Evolutionary conservation across 192 early-diverging fungal species (phyloP).

Genomic region (Backusella tuberculispora): DNA sequence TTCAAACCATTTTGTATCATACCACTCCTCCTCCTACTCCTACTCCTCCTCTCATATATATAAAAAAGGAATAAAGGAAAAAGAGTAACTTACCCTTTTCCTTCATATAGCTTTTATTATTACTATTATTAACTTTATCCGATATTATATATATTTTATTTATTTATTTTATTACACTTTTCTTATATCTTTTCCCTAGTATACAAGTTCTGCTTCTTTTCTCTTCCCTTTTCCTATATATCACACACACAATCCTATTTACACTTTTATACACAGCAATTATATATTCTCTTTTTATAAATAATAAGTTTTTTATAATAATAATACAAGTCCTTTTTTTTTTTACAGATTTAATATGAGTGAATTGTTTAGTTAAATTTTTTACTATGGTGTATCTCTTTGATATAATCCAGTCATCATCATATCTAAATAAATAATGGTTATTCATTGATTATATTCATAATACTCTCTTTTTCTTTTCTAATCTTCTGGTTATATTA

Average conservation of each 20-base stretch:
- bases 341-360: too few relatives aligned
- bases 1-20: too few relatives aligned
- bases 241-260: neutral
- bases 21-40: too few relatives aligned
- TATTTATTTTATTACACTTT: too few relatives aligned
- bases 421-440: constrained; percentile 7
- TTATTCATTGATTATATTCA: neutral
- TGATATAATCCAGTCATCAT: constrained; percentile 23
- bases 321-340: neutral
- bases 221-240: neutral
- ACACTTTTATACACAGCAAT: neutral
- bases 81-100: neutral
- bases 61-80: too few relatives aligned
- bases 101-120: neutral
- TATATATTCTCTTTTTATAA: neutral
- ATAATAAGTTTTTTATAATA: neutral
- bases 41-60: too few relatives aligned
- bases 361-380: neutral
- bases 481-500: neutral
- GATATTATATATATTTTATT: too few relatives aligned
- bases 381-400: neutral
- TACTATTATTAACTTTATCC: neutral
- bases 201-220: too few relatives aligned
- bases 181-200: too few relatives aligned
- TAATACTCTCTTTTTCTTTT: neutral